A percentile compares a stretch with the other conserved stretches of the same genome.
Conservation (phyloP, 2,329 filamentous ascomycete species). For the Pleoardoris graminearum region DNA sequence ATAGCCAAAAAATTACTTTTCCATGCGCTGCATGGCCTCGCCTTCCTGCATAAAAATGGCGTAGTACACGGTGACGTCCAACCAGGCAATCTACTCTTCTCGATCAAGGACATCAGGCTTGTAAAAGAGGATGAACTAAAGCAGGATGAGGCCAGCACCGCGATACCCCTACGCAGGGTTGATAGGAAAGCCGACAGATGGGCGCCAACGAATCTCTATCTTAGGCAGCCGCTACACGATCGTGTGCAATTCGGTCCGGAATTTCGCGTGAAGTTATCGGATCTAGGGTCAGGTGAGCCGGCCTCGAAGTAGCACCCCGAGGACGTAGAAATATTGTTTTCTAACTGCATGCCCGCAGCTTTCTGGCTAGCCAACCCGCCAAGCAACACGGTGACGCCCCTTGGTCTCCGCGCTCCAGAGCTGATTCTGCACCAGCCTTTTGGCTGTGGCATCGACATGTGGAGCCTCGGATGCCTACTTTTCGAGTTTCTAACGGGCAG, state of each 20-base stretch:
- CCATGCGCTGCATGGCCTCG: slow-evolving; percentile 45
- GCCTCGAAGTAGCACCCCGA: background rate
- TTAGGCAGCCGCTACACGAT: slow-evolving; percentile 32
- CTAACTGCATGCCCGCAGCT: slow-evolving; percentile 10
- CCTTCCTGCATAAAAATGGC: slow-evolving; percentile 45
- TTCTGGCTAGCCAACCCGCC: slow-evolving; percentile 31
- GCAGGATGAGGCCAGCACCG: slow-evolving; percentile 24
- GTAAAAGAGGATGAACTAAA: slow-evolving; percentile 20
- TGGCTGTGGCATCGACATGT: slow-evolving; percentile 40
- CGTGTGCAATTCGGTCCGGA: slow-evolving; percentile 23
- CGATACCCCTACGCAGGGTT: slow-evolving; percentile 24
- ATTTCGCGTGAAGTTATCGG: slow-evolving; percentile 35
- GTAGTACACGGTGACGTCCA: slow-evolving; percentile 50
- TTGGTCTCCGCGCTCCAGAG: slow-evolving; percentile 34
- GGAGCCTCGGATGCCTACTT: slow-evolving; percentile 39
- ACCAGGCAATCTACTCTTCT: slow-evolving; percentile 46
- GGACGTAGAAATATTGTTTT: background rate
- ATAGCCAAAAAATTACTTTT: slow-evolving; percentile 40
- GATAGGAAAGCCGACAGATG: slow-evolving; percentile 34
- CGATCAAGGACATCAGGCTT: slow-evolving; percentile 33
- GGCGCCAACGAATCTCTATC: slow-evolving; percentile 33
- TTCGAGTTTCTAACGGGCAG: slow-evolving; percentile 37
- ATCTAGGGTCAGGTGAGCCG: slow-evolving; percentile 31
- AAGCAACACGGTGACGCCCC: slow-evolving; percentile 25
- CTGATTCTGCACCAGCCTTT: slow-evolving; percentile 36